Evolutionary conservation across 2,329 filamentous ascomycete genomes (phyloP).

Genomic region (Alternaria arborescens): DNA sequence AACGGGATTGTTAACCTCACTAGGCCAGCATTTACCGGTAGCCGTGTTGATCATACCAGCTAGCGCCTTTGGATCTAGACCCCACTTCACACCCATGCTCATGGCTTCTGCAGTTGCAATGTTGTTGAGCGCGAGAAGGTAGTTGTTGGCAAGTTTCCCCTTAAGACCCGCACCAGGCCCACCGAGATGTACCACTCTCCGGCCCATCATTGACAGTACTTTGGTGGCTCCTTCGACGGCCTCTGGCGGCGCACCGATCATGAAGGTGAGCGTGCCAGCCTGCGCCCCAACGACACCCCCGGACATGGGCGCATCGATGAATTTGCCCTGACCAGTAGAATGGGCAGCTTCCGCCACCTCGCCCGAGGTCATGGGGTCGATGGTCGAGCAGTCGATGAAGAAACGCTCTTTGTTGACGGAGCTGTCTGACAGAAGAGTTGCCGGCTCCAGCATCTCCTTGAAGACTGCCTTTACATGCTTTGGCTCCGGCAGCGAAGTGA

Average conservation of each 20-base stretch:
- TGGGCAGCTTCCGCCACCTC: constrained; percentile 76
- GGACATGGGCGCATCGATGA: constrained; percentile 96
- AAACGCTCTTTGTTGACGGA: constrained; percentile 68
- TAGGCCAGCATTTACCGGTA: constrained; percentile 95
- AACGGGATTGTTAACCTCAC: constrained; percentile 94
- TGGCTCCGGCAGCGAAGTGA: constrained; percentile 90
- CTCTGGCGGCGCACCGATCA: constrained; percentile 77
- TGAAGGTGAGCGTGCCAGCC: constrained; percentile 90
- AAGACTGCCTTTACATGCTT: constrained; percentile 87
- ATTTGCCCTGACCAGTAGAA: constrained; percentile 73
- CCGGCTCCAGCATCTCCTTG: constrained; percentile 72
- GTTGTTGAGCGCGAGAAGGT: constrained; percentile 93
- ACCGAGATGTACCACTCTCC: constrained; percentile 85
- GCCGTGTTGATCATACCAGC: constrained; percentile 90
- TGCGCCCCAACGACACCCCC: constrained; percentile 91
- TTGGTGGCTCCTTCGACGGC: constrained; percentile 72
- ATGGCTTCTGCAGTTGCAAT: constrained; percentile 74
- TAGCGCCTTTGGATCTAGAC: constrained; percentile 71
- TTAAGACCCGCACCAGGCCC: constrained; percentile 84
- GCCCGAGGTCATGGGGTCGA: constrained; percentile 86
- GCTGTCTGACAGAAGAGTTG: constrained; percentile 59
- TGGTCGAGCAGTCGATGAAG: constrained; percentile 97
- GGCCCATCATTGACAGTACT: constrained; percentile 83
- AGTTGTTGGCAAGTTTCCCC: constrained; percentile 97
- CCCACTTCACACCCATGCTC: constrained; percentile 71